Evolutionary conservation across 202 grass and related monocot species (phyloP), one percentile per base, ranked within the genome.

Genomic region (Eragrostis tef): DNA sequence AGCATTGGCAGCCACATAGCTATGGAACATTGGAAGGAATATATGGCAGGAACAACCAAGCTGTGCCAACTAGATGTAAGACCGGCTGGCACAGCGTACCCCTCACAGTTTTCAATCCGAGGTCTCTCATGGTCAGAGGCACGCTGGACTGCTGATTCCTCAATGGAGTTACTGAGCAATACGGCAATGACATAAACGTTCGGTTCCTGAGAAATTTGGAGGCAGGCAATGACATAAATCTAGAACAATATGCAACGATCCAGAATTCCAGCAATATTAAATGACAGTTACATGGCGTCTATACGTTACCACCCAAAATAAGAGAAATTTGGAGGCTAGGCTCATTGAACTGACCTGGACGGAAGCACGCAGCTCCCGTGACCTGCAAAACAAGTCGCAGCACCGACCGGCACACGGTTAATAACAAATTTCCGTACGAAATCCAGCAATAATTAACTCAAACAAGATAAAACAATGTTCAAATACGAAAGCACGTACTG

Each of bases 341-440:
- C 1, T 8, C 49, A 20, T 11, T 24, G 14, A 79, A 64, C 92
- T 74, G 68, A 98, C 94, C 92, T 94, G 68, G 94, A 94, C 51
- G 90, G 90, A 46, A 93, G 80, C 6, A 87, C 16, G 73, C 94
- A 97, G 83, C 64, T 89, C 42, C 88, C 94, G 24, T 86, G 71
- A 74, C 92, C 94, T 97, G 86, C 57, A 66, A 85, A 89, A 85
- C 36, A 78, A 24, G 13, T 11, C 1, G 43, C 39, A 51, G 60
- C 69, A 80, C 64, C 78, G 43, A 74, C 44, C 24, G 31, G 0
- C 29, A 77, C 48, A 79, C 10, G 10, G 52, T 39, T 45, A 83
- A 67, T 44, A 54, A 79, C 45, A 75, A 25, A 85, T 5, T 59
- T 29, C 77, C 53, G 3, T 36, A 54, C 41, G 0, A 65, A 73